Conservation (phyloP, 805 yeast genomes). For the Alloascoidea africana region DNA sequence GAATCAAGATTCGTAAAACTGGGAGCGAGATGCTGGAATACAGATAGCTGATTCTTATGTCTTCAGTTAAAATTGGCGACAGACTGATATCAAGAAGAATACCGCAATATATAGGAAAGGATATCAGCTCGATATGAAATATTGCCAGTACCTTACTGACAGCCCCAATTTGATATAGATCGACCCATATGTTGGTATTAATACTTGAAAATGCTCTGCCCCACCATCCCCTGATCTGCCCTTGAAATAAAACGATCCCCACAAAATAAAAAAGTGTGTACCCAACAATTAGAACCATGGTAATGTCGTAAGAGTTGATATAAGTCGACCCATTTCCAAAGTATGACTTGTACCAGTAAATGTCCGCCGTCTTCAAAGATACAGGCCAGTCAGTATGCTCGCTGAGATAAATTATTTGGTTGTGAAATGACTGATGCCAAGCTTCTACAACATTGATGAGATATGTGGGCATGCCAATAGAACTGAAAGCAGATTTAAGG, state of each 20-base stretch:
- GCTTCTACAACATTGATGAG: too few relatives aligned
- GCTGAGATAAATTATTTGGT: not conserved
- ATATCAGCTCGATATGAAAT: slow-evolving; percentile 64
- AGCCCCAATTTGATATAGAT: slow-evolving; percentile 16
- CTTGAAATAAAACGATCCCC: not conserved
- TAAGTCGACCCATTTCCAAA: not conserved
- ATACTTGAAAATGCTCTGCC: not conserved
- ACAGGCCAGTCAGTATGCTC: not conserved
- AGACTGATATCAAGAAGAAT: slow-evolving; percentile 53
- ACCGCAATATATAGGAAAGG: slow-evolving; percentile 85
- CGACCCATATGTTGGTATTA: not conserved
- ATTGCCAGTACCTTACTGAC: slow-evolving; percentile 64
- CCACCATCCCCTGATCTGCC: not conserved
- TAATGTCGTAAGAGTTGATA: not conserved
- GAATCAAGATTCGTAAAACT: slow-evolving; percentile 13
- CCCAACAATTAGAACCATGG: not conserved
- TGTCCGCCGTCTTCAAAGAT: not conserved
- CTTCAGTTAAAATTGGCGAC: slow-evolving; percentile 32
- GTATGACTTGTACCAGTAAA: not conserved
- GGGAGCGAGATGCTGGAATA: slow-evolving; percentile 10
- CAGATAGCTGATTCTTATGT: slow-evolving; percentile 4
- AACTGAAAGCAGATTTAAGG: too few relatives aligned
- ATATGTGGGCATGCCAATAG: too few relatives aligned
- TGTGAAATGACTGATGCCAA: too few relatives aligned
- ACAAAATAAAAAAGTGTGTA: not conserved